phyloP scores from a whole-genome alignment of 768 basidiomycete genomes.

The Suillus placidus region DNA sequence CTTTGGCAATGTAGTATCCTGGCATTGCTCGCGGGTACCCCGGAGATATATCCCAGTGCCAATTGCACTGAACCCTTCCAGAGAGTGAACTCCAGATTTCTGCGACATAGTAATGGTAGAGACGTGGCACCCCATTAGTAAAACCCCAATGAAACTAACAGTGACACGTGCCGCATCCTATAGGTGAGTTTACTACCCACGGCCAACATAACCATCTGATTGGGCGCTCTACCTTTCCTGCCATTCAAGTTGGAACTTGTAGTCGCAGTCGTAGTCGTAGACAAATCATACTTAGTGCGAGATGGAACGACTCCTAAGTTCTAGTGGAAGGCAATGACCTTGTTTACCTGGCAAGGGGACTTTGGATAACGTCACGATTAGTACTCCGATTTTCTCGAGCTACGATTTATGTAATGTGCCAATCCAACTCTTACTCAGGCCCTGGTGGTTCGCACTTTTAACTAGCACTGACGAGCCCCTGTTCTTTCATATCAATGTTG shows the following conservation, averaged over 20 bases:
- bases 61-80: conserved; percentile 4
- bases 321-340: neutral
- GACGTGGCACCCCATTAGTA: neutral
- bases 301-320: neutral
- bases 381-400: too few relatives aligned
- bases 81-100: neutral
- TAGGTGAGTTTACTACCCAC: conserved; percentile 1
- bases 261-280: neutral
- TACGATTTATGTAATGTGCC: neutral
- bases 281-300: neutral
- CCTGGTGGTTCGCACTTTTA: neutral
- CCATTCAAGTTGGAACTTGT: neutral
- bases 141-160: neutral
- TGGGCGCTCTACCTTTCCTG: neutral
- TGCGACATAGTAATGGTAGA: neutral
- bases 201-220: neutral
- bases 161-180: neutral
- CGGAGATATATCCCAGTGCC: conserved; percentile 7
- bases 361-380: too few relatives aligned
- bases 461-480: neutral
- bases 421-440: neutral
- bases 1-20: conserved; percentile 21
- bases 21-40: neutral
- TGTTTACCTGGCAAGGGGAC: neutral
- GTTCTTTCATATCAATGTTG: neutral